Evolutionary conservation across 139 green algal species (phyloP), one percentile per base, ranked within the genome.

Genomic region (Micractinium conductrix): DNA sequence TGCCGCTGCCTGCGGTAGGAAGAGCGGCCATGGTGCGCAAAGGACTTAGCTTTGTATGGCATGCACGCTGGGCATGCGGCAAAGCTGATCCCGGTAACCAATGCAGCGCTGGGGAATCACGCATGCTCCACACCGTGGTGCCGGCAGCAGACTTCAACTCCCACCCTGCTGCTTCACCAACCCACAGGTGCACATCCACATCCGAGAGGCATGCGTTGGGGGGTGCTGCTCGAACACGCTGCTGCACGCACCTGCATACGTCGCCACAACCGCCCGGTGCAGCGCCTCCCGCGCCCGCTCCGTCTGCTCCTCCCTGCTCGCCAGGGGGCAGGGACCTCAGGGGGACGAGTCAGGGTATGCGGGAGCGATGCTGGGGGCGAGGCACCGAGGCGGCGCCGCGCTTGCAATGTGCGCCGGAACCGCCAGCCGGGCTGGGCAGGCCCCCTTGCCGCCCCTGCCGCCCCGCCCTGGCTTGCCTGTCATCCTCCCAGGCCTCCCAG

Each of bases 401-500:
- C 12, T 16, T 24, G 12, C 10, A 58, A 58, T 24, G 48, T 16
- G 48, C 16, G 48, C 48, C 48, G 48, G 12, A 58, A 16, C 10
- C 16, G 48, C 48, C 12, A 24, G 48, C n/a, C n/a, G n/a, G n/a
- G n/a, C n/a, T n/a, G n/a, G n/a, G n/a, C n/a, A n/a, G n/a, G n/a
- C n/a, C n/a, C n/a, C n/a, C n/a, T n/a, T n/a, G n/a, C n/a, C n/a
- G n/a, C n/a, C n/a, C n/a, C n/a, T n/a, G 48, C 16, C 48, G 16
- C 48, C 48, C 48, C 10, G 12, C 53, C 53, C 2, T 2, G 19
- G 26, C 69, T 22, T 43, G 58, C 70, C 70, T 53, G 44, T 62
- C 78, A 10, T 83, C 78, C 60, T 63, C 10, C 78, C 78, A 83
- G 3, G 43, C 43, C 40, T 83, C 78, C 14, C 71, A 83, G 12